phyloP scores from a whole-genome alignment of 306 rosid genomes.

The Cucumis cinereus region DNA sequence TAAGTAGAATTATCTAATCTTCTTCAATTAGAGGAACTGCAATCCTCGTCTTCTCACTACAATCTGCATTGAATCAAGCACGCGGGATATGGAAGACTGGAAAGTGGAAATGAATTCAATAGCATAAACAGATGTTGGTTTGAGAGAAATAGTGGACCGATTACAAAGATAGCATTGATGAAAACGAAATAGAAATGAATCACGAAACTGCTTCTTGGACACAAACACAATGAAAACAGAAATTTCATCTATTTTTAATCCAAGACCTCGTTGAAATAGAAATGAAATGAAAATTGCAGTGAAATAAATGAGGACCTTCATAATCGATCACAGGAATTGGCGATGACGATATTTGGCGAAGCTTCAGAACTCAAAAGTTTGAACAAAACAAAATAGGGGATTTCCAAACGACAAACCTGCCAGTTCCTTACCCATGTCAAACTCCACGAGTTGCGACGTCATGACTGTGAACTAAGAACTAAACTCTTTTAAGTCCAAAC shows the following conservation, averaged over 20 bases:
- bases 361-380: neutral
- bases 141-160: neutral
- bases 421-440: too few species aligned
- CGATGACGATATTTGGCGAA: neutral
- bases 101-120: neutral
- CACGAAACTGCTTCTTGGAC: neutral
- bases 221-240: neutral
- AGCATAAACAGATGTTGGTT: neutral
- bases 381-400: neutral
- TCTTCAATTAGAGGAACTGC: neutral
- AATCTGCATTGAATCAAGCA: neutral
- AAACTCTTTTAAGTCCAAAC: too few species aligned
- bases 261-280: neutral
- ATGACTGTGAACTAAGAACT: too few species aligned
- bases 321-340: neutral
- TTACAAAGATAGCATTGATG: neutral
- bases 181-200: neutral
- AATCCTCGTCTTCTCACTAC: neutral
- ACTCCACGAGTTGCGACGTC: too few species aligned
- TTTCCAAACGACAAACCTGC: neutral
- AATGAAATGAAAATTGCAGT: neutral
- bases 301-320: neutral
- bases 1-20: neutral
- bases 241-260: neutral
- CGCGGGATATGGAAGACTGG: neutral